A percentile compares a stretch with the other conserved stretches of the same genome.
Conservation (phyloP, 768 basidiomycete species). For the Leccinellum albellum region DNA sequence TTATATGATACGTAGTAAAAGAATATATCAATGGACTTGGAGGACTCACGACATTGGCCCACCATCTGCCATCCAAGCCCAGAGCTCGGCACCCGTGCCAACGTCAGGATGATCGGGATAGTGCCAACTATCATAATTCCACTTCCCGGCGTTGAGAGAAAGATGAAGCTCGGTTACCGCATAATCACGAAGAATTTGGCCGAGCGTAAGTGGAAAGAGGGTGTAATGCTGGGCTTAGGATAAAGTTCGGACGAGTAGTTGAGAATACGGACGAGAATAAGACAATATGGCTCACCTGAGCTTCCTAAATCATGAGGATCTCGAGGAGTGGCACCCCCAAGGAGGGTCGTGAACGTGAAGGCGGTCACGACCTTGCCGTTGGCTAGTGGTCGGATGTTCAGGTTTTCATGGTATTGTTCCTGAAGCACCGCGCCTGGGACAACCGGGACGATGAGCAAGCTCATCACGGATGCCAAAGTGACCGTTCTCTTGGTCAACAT, state of each 20-base stretch:
- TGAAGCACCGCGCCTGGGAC: background rate
- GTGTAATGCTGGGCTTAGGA: conserved; percentile 76
- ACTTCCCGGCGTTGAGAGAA: conserved; percentile 86
- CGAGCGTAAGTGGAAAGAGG: conserved; percentile 80
- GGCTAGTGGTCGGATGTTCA: conserved; percentile 56
- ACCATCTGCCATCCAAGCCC: conserved; percentile 87
- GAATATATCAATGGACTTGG: background rate
- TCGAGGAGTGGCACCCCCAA: conserved; percentile 51
- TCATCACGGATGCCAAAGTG: conserved; percentile 1
- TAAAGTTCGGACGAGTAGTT: background rate
- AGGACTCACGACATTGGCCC: conserved; percentile 44
- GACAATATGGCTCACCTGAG: conserved; percentile 40
- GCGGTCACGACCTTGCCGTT: conserved; percentile 81
- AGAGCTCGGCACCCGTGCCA: conserved; percentile 83
- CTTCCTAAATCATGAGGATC: conserved; percentile 46
- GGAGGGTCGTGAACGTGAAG: conserved; percentile 74
- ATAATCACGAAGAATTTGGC: conserved; percentile 83
- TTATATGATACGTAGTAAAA: background rate
- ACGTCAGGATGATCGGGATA: conserved; percentile 73
- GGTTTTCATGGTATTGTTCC: conserved; percentile 46
- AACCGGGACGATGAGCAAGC: conserved; percentile 10
- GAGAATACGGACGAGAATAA: background rate
- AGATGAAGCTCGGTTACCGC: conserved; percentile 86
- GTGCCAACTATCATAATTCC: conserved; percentile 85
- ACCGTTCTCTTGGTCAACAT: conserved; percentile 6